These are phyloP conservation scores for Ustilago trichophora DNA, from an alignment of 1,284 basidiomycete species.

Conservation along the genomic window DNA sequence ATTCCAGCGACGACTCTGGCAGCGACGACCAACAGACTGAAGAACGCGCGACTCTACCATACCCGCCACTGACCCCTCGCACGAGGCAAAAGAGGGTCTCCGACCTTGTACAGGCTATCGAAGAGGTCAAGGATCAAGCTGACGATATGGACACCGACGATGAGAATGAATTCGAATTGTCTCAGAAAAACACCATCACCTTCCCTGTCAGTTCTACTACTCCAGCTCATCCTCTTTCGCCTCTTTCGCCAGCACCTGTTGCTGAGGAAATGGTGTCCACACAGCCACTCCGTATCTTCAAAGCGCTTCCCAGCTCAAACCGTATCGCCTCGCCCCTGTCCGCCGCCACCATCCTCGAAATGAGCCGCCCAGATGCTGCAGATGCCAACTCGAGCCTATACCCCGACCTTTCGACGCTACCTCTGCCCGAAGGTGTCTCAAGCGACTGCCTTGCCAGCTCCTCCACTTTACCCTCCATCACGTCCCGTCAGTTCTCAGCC, in stretches of 20 bases:
- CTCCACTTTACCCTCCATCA: conserved; percentile 41
- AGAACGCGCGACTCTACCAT: background rate
- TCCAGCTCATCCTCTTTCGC: conserved; percentile 1
- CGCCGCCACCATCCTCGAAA: conserved; percentile 30
- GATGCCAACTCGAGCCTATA: conserved; percentile 21
- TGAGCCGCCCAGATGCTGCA: conserved; percentile 8
- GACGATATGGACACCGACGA: conserved; percentile 31
- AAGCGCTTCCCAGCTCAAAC: conserved; percentile 32
- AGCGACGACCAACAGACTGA: conserved; percentile 8
- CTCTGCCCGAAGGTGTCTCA: conserved; percentile 22
- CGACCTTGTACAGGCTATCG: conserved; percentile 37
- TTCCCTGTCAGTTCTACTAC: conserved; percentile 9
- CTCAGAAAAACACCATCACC: conserved; percentile 27
- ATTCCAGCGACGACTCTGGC: conserved; percentile 24
- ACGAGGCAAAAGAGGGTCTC: conserved; percentile 34
- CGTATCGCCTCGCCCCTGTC: conserved; percentile 33
- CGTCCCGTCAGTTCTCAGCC: conserved; percentile 38
- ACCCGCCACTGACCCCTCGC: conserved; percentile 30
- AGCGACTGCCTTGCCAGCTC: conserved; percentile 24
- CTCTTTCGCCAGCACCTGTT: background rate
- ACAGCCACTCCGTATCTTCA: conserved; percentile 50
- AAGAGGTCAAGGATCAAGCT: conserved; percentile 28
- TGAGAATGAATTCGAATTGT: conserved; percentile 3
- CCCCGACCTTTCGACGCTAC: conserved; percentile 24
- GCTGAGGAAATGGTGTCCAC: conserved; percentile 3